These are phyloP conservation scores for Agapanthus africanus DNA, from an alignment of 106 monocot species.

Conservation along the genomic window DNA sequence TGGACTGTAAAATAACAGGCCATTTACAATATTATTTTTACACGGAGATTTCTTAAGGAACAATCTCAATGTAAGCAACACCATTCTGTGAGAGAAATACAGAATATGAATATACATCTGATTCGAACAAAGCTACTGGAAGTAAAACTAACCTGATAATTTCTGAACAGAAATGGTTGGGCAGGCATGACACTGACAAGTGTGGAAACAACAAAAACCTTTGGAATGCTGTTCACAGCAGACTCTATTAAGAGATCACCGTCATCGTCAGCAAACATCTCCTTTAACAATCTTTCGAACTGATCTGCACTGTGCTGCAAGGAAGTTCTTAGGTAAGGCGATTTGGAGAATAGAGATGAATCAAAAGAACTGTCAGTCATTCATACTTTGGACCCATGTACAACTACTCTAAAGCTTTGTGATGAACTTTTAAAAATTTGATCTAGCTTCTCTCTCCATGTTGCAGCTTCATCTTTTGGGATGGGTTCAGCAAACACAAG, in stretches of 20 bases:
- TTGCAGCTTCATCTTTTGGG: conserved; percentile 92
- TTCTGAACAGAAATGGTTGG: conserved; percentile 97
- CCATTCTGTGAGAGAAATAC: neutral
- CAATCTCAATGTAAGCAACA: neutral
- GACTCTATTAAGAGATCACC: conserved; percentile 96
- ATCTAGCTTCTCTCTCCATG: conserved; percentile 94
- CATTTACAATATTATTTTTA: neutral
- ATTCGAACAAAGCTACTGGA: neutral
- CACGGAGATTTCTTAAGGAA: neutral
- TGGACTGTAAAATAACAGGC: neutral
- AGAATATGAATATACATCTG: neutral
- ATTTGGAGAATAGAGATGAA: neutral
- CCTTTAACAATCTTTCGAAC: conserved; percentile 87
- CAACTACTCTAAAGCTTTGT: conserved; percentile 96
- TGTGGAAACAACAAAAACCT: conserved; percentile 97
- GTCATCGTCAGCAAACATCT: conserved; percentile 97
- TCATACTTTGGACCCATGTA: conserved; percentile 95
- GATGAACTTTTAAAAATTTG: conserved; percentile 98
- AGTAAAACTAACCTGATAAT: conserved; percentile 76
- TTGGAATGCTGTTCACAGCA: conserved; percentile 83
- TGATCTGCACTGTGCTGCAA: conserved; percentile 99
- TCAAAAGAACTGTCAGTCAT: neutral
- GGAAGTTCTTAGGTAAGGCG: conserved; percentile 19
- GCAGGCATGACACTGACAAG: conserved; percentile 86
- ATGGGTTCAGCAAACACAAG: conserved; percentile 88